Evolutionary conservation across 495 filamentous ascomycete genomes (phyloP).

Genomic region (Daldinia loculata): DNA sequence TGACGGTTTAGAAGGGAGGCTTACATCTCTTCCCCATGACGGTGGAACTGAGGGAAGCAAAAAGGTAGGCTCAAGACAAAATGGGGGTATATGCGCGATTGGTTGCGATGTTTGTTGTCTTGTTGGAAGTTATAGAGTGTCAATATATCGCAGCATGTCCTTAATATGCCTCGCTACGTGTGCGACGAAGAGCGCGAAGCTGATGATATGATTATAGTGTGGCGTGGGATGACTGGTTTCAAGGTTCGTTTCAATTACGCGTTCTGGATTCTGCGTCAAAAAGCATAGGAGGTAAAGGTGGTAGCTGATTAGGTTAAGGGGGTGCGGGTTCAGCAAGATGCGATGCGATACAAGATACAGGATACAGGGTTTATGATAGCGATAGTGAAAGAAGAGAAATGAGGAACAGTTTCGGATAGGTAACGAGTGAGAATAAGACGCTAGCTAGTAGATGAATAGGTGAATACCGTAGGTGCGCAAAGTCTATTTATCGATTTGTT

Average conservation of each 20-base stretch:
- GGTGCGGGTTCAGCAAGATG: conserved; percentile 4
- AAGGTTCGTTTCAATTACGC: conserved; percentile 43
- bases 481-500: neutral
- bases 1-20: neutral
- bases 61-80: conserved; percentile 7
- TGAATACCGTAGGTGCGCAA: neutral
- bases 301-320: conserved; percentile 18
- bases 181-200: conserved; percentile 5
- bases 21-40: conserved; percentile 49
- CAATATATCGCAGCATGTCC: conserved; percentile 38
- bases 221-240: conserved; percentile 23
- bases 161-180: conserved; percentile 7
- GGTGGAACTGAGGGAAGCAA: conserved; percentile 20
- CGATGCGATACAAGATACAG: neutral
- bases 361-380: neutral
- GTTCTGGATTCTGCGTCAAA: conserved; percentile 19
- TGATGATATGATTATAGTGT: conserved; percentile 13
- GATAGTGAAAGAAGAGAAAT: conserved; percentile 29
- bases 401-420: conserved; percentile 12
- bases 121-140: conserved; percentile 5
- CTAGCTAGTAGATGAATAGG: neutral
- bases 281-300: conserved; percentile 4
- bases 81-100: conserved; percentile 20
- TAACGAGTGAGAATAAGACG: conserved; percentile 16
- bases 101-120: conserved; percentile 5